Evolutionary conservation across 371 early-diverging fungal genomes (phyloP).

Genomic region (Mortierella polycephala): DNA sequence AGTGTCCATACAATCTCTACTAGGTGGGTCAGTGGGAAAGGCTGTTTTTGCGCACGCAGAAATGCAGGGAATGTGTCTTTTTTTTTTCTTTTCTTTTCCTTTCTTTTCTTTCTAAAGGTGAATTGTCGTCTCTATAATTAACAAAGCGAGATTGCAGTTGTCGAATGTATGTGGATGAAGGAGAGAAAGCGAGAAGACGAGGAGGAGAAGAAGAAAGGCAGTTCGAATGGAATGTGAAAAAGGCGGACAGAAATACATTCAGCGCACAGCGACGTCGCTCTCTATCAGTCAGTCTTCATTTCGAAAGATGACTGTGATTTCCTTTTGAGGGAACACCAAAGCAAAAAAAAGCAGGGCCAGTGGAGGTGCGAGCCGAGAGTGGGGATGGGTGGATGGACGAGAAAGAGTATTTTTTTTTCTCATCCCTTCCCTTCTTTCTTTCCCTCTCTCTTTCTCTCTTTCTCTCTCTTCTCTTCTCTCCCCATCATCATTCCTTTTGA

Average conservation of each 20-base stretch:
- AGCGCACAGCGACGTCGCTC: neutral
- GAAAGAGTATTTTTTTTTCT: neutral
- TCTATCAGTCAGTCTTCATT: neutral
- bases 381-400: too few species aligned
- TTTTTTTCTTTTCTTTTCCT: too few species aligned
- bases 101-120: too few species aligned
- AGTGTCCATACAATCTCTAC: slow-evolving; percentile 34
- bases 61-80: too few species aligned
- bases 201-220: neutral
- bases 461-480: neutral
- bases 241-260: neutral
- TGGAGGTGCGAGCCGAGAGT: too few species aligned
- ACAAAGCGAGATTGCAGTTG: neutral
- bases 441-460: slow-evolving; percentile 3
- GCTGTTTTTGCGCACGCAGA: neutral
- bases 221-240: neutral
- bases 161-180: neutral
- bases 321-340: too few species aligned
- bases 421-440: neutral
- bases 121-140: neutral
- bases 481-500: neutral
- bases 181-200: neutral
- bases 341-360: too few species aligned
- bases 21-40: neutral
- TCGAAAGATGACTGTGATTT: neutral